phyloP scores from a whole-genome alignment of 169 alveolate genomes.

The Cyclospora cayetanensis region DNA sequence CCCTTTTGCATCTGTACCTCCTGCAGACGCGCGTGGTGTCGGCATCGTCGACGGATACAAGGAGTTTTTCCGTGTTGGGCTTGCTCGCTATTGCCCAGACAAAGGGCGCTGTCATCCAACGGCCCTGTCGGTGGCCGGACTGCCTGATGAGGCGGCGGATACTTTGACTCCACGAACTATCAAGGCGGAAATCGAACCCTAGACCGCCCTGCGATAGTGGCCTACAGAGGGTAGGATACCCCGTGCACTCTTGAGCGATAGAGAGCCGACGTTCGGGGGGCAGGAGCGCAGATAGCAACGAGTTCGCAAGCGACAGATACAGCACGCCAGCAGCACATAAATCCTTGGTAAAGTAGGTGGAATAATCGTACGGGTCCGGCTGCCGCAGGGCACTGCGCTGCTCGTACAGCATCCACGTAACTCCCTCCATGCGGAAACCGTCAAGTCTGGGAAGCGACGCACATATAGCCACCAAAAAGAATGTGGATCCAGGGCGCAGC shows the following conservation, averaged over 20 bases:
- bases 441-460: constrained; percentile 76
- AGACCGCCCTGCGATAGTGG: constrained; percentile 91
- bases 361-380: constrained; percentile 84
- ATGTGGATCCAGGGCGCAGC: neutral
- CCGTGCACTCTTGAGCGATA: constrained; percentile 93
- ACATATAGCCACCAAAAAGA: neutral
- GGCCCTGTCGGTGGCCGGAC: constrained; percentile 64
- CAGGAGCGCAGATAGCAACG: constrained; percentile 82
- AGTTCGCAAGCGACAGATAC: constrained; percentile 91
- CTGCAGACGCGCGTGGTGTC: constrained; percentile 69
- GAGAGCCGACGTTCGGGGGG: constrained; percentile 85
- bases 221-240: constrained; percentile 91
- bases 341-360: constrained; percentile 85
- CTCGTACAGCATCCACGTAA: constrained; percentile 92
- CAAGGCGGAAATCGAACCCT: constrained; percentile 92
- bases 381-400: constrained; percentile 91
- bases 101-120: constrained; percentile 57
- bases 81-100: constrained; percentile 69
- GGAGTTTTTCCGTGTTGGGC: constrained; percentile 66
- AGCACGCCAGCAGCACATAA: constrained; percentile 85
- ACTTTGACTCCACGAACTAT: constrained; percentile 79
- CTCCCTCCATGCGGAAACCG: constrained; percentile 93
- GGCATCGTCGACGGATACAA: constrained; percentile 69
- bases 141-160: constrained; percentile 67
- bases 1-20: constrained; percentile 13